Base-by-base conservation (phyloP, 345 rosid species). In the Aquilaria sinensis region DNA sequence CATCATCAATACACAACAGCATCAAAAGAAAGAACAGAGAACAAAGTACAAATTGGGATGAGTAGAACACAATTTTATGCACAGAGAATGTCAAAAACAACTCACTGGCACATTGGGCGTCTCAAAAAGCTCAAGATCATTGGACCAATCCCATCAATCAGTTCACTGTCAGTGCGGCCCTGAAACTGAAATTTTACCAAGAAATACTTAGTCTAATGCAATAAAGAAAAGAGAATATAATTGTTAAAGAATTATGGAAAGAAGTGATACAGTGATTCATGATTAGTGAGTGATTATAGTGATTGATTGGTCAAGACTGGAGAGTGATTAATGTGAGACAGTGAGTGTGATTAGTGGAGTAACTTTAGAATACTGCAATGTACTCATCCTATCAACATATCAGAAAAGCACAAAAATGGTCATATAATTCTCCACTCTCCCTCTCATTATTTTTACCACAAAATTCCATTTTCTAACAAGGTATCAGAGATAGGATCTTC, bases 81-180 rank as follows among this genome's bases (percentile, higher is more conserved):
- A 47, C 31, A 54, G 13, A 69, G 48, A 15, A 61, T 51, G 56
- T 53, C 68, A 55, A 63, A 74, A 47, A 46, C 53, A 58, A 89
- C 96, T 84, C 74, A 93, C 98, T 81, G 67, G 74, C 63, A 75
- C 57, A 66, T 62, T 47, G 96, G 92, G 65, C 74, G 87, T 70
- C 76, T 78, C 77, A 93, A 74, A 70, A 73, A 75, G 65, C 72
- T 69, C 37, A 85, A 29, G 69, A 93, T 81, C 70, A 76, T 70
- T 68, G 83, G 83, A 60, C 68, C 65, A 5, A 70, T 56, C 57
- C 67, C 11, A 0, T 23, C 33, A 14, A 57, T 70, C 70, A 58
- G 67, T 55, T 79, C 68, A 69, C 73, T 82, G 55, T 75, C 83
- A 59, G 71, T 53, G 51, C 68, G 68, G 51, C 57, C 73, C 56